phyloP scores from a whole-genome alignment of 495 filamentous ascomycete genomes.

The Clavariopsis aquatica region DNA sequence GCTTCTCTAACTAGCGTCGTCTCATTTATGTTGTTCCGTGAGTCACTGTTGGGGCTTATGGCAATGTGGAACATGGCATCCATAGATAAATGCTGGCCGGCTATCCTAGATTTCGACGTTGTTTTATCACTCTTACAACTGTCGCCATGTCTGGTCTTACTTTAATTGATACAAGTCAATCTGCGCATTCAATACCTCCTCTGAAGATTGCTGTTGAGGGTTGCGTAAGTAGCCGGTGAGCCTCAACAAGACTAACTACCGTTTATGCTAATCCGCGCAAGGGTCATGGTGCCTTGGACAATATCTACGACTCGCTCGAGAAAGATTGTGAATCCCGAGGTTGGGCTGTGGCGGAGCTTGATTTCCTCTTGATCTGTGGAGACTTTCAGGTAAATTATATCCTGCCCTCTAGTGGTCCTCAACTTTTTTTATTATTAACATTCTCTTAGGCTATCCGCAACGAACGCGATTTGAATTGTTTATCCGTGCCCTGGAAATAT shows the following conservation, averaged over 20 bases:
- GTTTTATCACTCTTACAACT: slow-evolving; percentile 1
- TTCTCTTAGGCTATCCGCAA: slow-evolving; percentile 73
- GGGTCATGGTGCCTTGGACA: slow-evolving; percentile 87
- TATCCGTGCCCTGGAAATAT: slow-evolving; percentile 82
- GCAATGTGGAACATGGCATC: background rate
- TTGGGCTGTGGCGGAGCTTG: slow-evolving; percentile 66
- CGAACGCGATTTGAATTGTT: slow-evolving; percentile 75
- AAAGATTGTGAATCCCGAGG: slow-evolving; percentile 60
- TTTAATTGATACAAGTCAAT: background rate
- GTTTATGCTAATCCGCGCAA: slow-evolving; percentile 42
- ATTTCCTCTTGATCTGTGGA: slow-evolving; percentile 82
- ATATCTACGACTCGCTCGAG: slow-evolving; percentile 77
- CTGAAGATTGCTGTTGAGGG: slow-evolving; percentile 68
- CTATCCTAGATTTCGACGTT: background rate
- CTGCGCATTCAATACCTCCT: slow-evolving; percentile 15
- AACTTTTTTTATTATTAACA: background rate
- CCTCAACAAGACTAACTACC: slow-evolving; percentile 21
- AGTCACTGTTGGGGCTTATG: background rate
- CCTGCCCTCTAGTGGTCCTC: background rate
- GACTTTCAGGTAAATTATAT: slow-evolving; percentile 70
- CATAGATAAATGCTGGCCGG: background rate
- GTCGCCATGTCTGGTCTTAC: background rate
- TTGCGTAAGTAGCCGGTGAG: slow-evolving; percentile 61
- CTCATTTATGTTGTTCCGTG: background rate
- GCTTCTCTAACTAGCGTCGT: too few relatives aligned